Evolutionary conservation across 257 asterid genomes (phyloP), one percentile per base, ranked within the genome.

Genomic region (Gynochthodes officinalis): DNA sequence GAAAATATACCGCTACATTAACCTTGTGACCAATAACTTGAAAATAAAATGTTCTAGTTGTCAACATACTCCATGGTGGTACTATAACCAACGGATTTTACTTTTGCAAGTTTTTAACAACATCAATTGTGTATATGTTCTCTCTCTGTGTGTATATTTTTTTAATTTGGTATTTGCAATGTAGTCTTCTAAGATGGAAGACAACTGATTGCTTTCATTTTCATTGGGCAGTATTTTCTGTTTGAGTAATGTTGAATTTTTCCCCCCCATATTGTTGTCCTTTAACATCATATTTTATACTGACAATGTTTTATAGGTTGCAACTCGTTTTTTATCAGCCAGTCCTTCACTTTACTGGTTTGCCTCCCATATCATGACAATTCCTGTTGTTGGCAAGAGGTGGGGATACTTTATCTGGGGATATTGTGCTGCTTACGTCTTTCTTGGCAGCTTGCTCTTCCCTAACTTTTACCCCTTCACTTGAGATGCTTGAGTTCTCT

Each of bases 381-480:
- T 82, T 52, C 69, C 81, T 43, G 57, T 72, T 46, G 69, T 32
- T 35, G 85, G 84, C 69, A 89, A 82, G 87, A 83, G 80, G 71
- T 86, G 91, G 94, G 97, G 97, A 2, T 67, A 82, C 79, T 28
- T 84, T 55, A 88, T 89, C 57, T 94, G 99, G 97, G 83, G 84
- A 52, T 91, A 94, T 71, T 89, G 85, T 78, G 87, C 84, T 49
- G 84, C 93, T 33, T 91, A 91, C 84, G 85, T 94, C 65, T 72
- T 88, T 49, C 89, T 94, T 21, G 99, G 97, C 53, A 88, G 86
- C 78, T 71, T 91, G 63, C 97, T 94, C 61, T 94, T 94, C 89
- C 88, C 96, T 37, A 94, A 94, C 80, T 94, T 94, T 84, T 94
- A 94, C 70, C 99, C 99, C 60, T 94, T 94, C 76, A 94, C 99